Base-by-base conservation (phyloP, 106 monocot species). In the Xerophyta viscosa region DNA sequence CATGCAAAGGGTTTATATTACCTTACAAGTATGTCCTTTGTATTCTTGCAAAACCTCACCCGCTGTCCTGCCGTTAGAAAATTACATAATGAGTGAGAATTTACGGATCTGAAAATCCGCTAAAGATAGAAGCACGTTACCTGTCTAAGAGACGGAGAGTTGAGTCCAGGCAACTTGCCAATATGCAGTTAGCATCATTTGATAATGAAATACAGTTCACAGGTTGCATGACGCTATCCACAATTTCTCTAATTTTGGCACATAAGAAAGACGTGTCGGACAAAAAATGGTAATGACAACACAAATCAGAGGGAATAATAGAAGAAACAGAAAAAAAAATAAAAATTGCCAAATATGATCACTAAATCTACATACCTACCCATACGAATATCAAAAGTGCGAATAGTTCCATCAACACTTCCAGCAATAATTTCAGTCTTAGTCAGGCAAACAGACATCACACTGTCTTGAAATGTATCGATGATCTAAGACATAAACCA, bases 371-470 rank as follows among this genome's bases (percentile, higher is more conserved):
- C 60, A 56, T 58, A 98, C 98, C 90, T 98, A 27, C 98, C 98
- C 3, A 83, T 80, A 17, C 98, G 98, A 67, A 99, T 99, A 58
- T 99, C 90, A 80, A 99, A 99, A 41, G 90, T 90, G 24, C 90
- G 90, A 45, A 99, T 69, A 56, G 98, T 99, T 48, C 90, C 98
- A 66, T 99, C 98, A 55, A 99, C 98, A 65, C 90, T 90, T 9
- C 82, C 98, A 51, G 90, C 89, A 64, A 98, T 86, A 46, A 98
- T 98, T 75, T 98, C 98, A 64, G 68, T 80, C 46, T 99, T 99
- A 10, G 90, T 99, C 43, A 90, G 49, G 59, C 77, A 65, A 48
- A 99, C 64, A 60, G 90, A 90, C 98, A 99, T 99, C 31, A 99
- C 86, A 46, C 98, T 99, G 48, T 99, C 98, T 66, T 59, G 60